A percentile compares a stretch with the other conserved stretches of the same genome.
phyloP scores from a whole-genome alignment of 2,329 filamentous ascomycete species.

The Dactylellina parvicollis region DNA sequence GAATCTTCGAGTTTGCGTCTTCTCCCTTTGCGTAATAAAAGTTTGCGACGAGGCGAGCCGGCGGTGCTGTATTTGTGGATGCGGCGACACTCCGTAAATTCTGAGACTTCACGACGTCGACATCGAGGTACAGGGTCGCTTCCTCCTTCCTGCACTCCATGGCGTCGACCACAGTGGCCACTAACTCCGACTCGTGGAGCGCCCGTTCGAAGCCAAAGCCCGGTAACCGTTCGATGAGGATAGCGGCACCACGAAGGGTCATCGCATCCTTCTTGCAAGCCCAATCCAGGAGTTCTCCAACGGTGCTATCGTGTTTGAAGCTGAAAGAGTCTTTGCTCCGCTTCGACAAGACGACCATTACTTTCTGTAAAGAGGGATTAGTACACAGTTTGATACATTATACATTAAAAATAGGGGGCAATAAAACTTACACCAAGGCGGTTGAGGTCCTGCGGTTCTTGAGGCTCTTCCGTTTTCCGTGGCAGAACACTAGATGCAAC shows the following conservation, averaged over 20 bases:
- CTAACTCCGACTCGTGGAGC: slow-evolving; percentile 34
- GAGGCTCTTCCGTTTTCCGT: not conserved
- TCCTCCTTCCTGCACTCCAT: slow-evolving; percentile 47
- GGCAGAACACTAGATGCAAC: slow-evolving; percentile 17
- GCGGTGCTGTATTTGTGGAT: slow-evolving; percentile 8
- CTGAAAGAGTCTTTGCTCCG: slow-evolving; percentile 21
- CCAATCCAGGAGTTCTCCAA: slow-evolving; percentile 44
- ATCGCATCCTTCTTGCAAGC: slow-evolving; percentile 45
- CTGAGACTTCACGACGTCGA: slow-evolving; percentile 38
- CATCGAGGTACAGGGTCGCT: slow-evolving; percentile 39
- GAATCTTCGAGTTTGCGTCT: slow-evolving; percentile 45
- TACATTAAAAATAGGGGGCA: not conserved
- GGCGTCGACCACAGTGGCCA: slow-evolving; percentile 39
- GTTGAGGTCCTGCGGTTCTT: slow-evolving; percentile 13
- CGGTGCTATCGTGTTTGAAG: slow-evolving; percentile 38
- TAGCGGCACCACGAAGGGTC: slow-evolving; percentile 47
- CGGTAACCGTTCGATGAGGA: slow-evolving; percentile 37
- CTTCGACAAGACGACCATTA: slow-evolving; percentile 45
- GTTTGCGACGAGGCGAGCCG: slow-evolving; percentile 30
- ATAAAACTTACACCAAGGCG: slow-evolving; percentile 10
- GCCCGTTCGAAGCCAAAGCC: slow-evolving; percentile 48
- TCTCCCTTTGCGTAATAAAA: slow-evolving; percentile 49
- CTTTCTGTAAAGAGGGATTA: slow-evolving; percentile 25
- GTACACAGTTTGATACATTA: not conserved
- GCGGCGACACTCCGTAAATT: slow-evolving; percentile 28